Percentiles rank a stretch among this genome's conserved stretches.
Conservation (phyloP, 108 stramenopile genomes). For the Cyclotella choctawhatcheeana region DNA sequence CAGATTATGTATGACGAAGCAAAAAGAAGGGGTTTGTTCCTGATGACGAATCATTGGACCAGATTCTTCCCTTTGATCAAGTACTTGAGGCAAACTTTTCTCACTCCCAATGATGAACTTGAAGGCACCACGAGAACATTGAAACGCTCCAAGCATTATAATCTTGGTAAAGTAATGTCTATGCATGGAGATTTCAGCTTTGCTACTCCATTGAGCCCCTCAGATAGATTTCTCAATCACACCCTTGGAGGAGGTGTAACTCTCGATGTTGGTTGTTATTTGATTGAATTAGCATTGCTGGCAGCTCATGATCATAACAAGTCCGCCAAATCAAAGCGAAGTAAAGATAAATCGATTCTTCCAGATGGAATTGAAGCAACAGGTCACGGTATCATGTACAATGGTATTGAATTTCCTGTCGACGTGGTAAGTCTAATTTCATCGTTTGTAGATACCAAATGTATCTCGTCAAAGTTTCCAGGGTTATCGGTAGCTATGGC, state of each 20-base stretch:
- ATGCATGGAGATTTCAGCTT: conserved; percentile 47
- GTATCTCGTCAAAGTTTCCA: no score
- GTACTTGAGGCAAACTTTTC: conserved; percentile 30
- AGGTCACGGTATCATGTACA: conserved; percentile 30
- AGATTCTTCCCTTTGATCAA: conserved; percentile 42
- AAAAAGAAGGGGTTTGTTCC: conserved; percentile 67
- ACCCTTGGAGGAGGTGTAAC: conserved; percentile 41
- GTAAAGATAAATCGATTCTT: no score
- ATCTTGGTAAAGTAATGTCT: conserved; percentile 32
- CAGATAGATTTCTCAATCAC: conserved; percentile 38
- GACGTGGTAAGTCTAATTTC: no score
- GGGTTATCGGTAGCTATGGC: no score
- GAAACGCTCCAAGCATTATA: neutral
- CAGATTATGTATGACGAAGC: conserved; percentile 69
- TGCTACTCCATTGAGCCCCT: conserved; percentile 17
- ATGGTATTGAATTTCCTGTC: conserved; percentile 31
- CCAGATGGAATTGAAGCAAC: conserved; percentile 26
- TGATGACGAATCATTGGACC: conserved; percentile 64
- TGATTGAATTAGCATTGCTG: conserved; percentile 39
- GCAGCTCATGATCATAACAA: conserved; percentile 37
- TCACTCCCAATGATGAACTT: neutral
- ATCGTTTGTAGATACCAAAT: no score
- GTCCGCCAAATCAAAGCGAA: no score
- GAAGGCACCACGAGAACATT: neutral
- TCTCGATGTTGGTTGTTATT: conserved; percentile 40